Evolutionary conservation across 2,329 filamentous ascomycete species (phyloP).

Genomic region (Scedosporium minutisporum): DNA sequence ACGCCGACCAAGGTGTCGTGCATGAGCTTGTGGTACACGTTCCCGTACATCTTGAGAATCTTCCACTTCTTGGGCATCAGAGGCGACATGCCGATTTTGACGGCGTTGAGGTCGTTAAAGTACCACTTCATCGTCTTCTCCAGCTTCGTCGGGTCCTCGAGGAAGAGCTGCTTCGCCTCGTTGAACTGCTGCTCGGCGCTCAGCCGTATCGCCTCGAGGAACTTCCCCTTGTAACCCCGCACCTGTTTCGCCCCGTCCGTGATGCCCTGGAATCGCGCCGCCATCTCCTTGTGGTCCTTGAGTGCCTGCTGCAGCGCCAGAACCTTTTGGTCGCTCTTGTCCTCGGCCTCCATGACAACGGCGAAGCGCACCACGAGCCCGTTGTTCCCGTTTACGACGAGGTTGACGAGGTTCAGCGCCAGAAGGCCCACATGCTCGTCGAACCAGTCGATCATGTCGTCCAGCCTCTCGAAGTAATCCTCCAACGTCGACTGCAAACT

Average conservation of each 20-base stretch:
- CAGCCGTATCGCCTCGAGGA: conserved; percentile 68
- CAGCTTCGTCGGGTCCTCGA: conserved; percentile 71
- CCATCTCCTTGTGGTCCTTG: conserved; percentile 91
- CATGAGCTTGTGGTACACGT: conserved; percentile 91
- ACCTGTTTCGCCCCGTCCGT: conserved; percentile 86
- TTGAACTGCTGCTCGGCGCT: conserved; percentile 68
- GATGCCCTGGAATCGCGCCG: conserved; percentile 87
- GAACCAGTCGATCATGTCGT: conserved; percentile 86
- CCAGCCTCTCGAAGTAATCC: conserved; percentile 80
- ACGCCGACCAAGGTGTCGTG: conserved; percentile 80
- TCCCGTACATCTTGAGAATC: conserved; percentile 80
- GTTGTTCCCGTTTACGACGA: conserved; percentile 79
- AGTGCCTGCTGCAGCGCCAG: conserved; percentile 87
- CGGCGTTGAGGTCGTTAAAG: conserved; percentile 94
- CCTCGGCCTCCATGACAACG: conserved; percentile 87
- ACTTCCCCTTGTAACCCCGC: conserved; percentile 94
- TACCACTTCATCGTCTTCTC: conserved; percentile 91
- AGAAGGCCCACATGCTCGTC: conserved; percentile 87
- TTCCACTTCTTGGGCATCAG: conserved; percentile 96
- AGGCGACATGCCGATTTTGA: conserved; percentile 82
- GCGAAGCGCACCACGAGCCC: conserved; percentile 85
- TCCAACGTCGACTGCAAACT: conserved; percentile 74
- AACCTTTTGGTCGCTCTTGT: conserved; percentile 90
- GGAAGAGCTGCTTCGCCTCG: conserved; percentile 61
- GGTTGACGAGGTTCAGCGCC: conserved; percentile 79